Conservation (phyloP, 192 early-diverging fungal species). For the Rhizophagus clarus region DNA sequence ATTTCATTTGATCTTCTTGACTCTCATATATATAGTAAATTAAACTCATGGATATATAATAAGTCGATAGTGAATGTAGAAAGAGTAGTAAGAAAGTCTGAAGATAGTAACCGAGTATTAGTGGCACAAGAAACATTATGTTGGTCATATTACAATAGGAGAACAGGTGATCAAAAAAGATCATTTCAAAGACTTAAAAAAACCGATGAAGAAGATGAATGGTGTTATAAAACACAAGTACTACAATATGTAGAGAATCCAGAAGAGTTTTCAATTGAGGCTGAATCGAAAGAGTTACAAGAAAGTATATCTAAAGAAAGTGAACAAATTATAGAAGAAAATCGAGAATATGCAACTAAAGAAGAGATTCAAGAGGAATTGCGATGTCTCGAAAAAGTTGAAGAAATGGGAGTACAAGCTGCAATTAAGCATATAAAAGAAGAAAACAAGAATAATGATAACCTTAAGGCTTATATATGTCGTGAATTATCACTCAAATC, state of each 20-base stretch:
- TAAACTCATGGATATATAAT: neutral
- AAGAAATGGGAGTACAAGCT: neutral
- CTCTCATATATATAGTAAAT: neutral
- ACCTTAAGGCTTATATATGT: neutral
- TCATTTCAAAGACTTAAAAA: neutral
- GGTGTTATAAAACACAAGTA: neutral
- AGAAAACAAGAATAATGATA: neutral
- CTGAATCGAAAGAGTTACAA: neutral
- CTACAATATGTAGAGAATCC: neutral
- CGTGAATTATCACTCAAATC: neutral
- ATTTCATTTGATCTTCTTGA: neutral
- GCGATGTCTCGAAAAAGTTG: neutral
- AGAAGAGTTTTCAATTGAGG: neutral
- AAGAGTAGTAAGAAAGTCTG: neutral
- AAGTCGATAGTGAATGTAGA: neutral
- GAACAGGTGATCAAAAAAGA: neutral
- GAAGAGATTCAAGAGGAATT: neutral
- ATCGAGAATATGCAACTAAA: neutral
- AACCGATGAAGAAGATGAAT: neutral
- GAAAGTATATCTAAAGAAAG: neutral
- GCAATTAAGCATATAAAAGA: neutral
- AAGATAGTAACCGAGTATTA: neutral
- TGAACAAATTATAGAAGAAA: neutral
- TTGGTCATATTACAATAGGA: neutral
- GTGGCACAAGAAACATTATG: neutral